Evolutionary conservation across 306 rosid species (phyloP).

Genomic region (Bauhinia variegata): DNA sequence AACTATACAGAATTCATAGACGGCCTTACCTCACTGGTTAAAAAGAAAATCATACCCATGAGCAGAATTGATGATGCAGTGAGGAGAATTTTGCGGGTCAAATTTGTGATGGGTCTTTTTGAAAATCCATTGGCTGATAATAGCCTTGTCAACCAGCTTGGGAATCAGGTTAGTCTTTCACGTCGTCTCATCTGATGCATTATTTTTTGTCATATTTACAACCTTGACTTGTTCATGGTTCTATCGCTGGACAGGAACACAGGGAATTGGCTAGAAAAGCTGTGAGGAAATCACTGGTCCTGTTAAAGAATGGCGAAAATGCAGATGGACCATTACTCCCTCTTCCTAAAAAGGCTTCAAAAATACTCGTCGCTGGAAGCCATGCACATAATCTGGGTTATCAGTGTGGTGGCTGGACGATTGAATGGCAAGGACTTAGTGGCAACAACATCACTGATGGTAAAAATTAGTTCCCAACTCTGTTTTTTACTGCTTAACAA

Average conservation of each 20-base stretch:
- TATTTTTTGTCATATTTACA: not conserved
- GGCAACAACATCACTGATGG: conserved; percentile 49
- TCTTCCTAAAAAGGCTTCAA: conserved; percentile 46
- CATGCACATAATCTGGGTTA: conserved; percentile 63
- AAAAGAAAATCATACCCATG: conserved; percentile 44
- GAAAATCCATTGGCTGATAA: conserved; percentile 52
- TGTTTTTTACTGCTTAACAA: not conserved
- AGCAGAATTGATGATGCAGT: conserved; percentile 57
- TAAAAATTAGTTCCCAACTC: not conserved
- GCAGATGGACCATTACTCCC: conserved; percentile 43
- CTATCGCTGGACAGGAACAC: conserved; percentile 42
- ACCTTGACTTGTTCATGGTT: not conserved
- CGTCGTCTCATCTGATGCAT: not conserved
- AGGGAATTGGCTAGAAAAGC: conserved; percentile 54
- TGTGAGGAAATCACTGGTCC: conserved; percentile 55
- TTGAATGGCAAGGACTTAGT: conserved; percentile 60
- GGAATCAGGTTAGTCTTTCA: conserved; percentile 42
- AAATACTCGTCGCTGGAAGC: conserved; percentile 60
- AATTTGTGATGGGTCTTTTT: conserved; percentile 55
- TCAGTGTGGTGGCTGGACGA: conserved; percentile 68
- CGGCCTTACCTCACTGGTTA: conserved; percentile 48
- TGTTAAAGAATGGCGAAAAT: conserved; percentile 50
- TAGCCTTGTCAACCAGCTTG: conserved; percentile 46
- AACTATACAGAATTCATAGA: conserved; percentile 42
- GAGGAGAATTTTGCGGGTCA: conserved; percentile 51